Evolutionary conservation across 2,329 filamentous ascomycete species (phyloP).

Genomic region (Talaromyces sp.): DNA sequence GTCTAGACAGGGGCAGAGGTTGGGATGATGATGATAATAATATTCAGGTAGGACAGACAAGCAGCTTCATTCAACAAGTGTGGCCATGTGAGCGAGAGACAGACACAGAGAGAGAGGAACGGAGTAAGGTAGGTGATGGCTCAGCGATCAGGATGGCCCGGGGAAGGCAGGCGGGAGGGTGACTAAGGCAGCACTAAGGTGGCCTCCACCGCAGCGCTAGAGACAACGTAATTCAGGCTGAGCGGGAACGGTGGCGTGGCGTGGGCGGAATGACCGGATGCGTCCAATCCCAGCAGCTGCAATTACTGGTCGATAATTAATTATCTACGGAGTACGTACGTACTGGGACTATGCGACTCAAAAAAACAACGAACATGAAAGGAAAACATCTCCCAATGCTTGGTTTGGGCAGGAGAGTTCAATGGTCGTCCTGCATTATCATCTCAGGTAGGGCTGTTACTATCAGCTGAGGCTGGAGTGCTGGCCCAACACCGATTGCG

Average conservation of each 20-base stretch:
- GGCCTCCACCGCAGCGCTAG: slow-evolving; percentile 13
- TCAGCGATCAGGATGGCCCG: background rate
- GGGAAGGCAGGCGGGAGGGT: slow-evolving; percentile 3
- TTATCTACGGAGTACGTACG: no score
- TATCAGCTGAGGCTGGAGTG: slow-evolving; percentile 7
- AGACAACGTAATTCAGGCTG: slow-evolving; percentile 25
- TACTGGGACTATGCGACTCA: background rate
- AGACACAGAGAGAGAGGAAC: slow-evolving; percentile 14
- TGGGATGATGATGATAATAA: background rate
- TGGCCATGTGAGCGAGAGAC: slow-evolving; percentile 30
- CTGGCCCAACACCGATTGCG: background rate
- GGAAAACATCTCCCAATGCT: background rate
- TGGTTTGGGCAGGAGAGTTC: background rate
- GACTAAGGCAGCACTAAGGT: slow-evolving; percentile 17
- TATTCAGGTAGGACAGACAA: background rate
- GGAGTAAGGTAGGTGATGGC: background rate
- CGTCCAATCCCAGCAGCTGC: slow-evolving; percentile 9
- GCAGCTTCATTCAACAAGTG: slow-evolving; percentile 16
- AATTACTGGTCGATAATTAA: background rate
- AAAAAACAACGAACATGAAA: background rate
- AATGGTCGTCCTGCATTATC: background rate
- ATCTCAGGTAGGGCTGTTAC: background rate
- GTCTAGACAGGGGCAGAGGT: background rate
- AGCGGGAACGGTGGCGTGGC: slow-evolving; percentile 23
- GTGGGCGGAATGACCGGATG: slow-evolving; percentile 26